Evolutionary conservation across 1,139 yeast species (phyloP), one percentile per base, ranked within the genome.

Genomic region (Yamadazyma aaseri): DNA sequence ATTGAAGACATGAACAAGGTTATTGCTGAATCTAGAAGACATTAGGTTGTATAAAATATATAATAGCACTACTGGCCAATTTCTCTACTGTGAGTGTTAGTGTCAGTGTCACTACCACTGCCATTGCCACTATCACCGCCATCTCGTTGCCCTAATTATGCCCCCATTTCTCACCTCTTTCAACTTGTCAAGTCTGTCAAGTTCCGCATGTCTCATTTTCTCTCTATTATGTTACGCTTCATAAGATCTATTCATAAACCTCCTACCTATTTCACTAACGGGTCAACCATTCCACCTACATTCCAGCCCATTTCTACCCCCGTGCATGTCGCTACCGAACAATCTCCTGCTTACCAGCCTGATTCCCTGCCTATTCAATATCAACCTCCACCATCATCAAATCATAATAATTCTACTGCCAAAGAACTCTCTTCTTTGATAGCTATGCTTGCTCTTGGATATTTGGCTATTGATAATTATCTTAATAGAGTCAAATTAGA

Each of bases 21-120:
- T 79, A 92, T 94, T 73, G 89, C 96, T 71, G 96, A 92, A 77
- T 81, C 97, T 65, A 89, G 97, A 83, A 89, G 90, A 74, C 76
- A 70, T 61, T 70, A 70, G 60, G 51, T 50, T 38, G 37, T 36
- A 34, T 28, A 36, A 34, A 33, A 29, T 8, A 31, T 28, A 30
- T 28, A 33, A 34, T 22, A 22, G 25, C 25, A 22, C 25, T 22
- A 22, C 25, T 22, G 25, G 26, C 25, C 31, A 17, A 29, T 8
- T 14, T 14, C n/a, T n/a, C n/a, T n/a, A n/a, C n/a, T n/a, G n/a
- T n/a, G n/a, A n/a, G n/a, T n/a, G n/a, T n/a, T n/a, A n/a, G n/a
- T n/a, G n/a, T n/a, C n/a, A n/a, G n/a, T n/a, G n/a, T n/a, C n/a
- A n/a, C n/a, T n/a, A n/a, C n/a, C n/a, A n/a, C n/a, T n/a, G n/a